These are phyloP conservation scores for Trametes sp. DNA, from an alignment of 1,284 basidiomycete genomes.

Conservation along the genomic window DNA sequence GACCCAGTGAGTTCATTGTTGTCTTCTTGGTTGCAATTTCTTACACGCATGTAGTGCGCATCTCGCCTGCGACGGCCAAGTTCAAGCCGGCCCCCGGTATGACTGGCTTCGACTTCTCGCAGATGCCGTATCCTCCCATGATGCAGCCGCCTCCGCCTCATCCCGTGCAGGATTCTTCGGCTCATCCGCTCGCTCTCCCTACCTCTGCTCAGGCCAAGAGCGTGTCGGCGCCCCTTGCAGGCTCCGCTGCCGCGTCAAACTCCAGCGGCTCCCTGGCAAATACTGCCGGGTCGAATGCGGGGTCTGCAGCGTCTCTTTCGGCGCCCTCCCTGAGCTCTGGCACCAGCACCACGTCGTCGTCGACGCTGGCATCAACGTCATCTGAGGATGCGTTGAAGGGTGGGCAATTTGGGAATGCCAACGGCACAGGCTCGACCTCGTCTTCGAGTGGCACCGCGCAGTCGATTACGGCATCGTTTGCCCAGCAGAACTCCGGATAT, in stretches of 20 bases:
- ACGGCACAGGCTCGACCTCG: slow-evolving; percentile 25
- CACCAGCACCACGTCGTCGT: slow-evolving; percentile 57
- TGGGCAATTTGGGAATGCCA: slow-evolving; percentile 49
- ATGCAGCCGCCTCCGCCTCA: slow-evolving; percentile 33
- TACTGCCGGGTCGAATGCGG: slow-evolving; percentile 53
- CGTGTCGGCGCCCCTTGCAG: slow-evolving; percentile 72
- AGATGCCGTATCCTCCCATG: slow-evolving; percentile 53
- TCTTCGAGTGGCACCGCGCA: slow-evolving; percentile 30
- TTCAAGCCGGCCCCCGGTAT: slow-evolving; percentile 68
- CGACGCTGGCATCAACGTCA: slow-evolving; percentile 51
- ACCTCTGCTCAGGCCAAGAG: slow-evolving; percentile 58
- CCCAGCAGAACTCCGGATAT: slow-evolving; percentile 55
- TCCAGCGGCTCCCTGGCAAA: slow-evolving; percentile 49
- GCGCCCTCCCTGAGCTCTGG: slow-evolving; percentile 63
- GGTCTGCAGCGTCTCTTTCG: slow-evolving; percentile 64
- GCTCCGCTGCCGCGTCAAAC: slow-evolving; percentile 42
- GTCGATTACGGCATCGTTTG: slow-evolving; percentile 52
- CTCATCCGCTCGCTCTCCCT: slow-evolving; percentile 54
- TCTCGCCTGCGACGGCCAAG: slow-evolving; percentile 89
- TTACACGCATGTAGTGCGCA: slow-evolving; percentile 67
- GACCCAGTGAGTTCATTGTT: slow-evolving; percentile 69
- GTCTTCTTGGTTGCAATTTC: slow-evolving; percentile 8
- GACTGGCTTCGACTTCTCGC: slow-evolving; percentile 54
- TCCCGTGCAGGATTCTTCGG: slow-evolving; percentile 40
- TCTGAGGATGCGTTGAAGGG: slow-evolving; percentile 54